These are phyloP conservation scores for Ploettnerulaceae sp. DNA, from an alignment of 2,329 filamentous ascomycete genomes.

Conservation along the genomic window DNA sequence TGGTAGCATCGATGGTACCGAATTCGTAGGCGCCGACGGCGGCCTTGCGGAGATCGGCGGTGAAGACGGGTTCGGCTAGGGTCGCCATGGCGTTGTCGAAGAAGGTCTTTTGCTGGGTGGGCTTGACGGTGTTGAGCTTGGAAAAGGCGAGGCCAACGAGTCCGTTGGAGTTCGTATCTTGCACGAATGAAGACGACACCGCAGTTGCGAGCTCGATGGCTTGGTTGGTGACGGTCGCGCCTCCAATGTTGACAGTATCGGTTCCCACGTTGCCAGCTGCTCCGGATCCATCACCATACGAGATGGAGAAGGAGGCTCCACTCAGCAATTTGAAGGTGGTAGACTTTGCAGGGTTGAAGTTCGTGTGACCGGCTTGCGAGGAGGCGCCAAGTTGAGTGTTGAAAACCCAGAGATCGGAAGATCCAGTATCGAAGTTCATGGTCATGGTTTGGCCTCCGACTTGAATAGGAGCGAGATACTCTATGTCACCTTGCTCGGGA, in stretches of 20 bases:
- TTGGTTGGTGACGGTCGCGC: slow-evolving; percentile 33
- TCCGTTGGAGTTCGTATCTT: slow-evolving; percentile 45
- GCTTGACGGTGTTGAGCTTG: slow-evolving; percentile 35
- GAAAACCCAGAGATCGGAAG: slow-evolving; percentile 37
- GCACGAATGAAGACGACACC: slow-evolving; percentile 34
- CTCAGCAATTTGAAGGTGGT: slow-evolving; percentile 27
- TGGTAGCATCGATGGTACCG: slow-evolving; percentile 48
- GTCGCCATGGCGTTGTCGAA: slow-evolving; percentile 33
- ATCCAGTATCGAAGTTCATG: slow-evolving; percentile 35
- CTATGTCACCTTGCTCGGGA: slow-evolving; percentile 44
- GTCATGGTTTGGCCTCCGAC: slow-evolving; percentile 34
- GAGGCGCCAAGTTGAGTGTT: slow-evolving; percentile 31
- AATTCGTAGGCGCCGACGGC: slow-evolving; percentile 49
- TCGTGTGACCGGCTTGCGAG: slow-evolving; percentile 30
- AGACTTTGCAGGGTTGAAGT: slow-evolving; percentile 32
- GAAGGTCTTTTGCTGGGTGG: slow-evolving; percentile 34
- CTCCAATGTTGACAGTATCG: slow-evolving; percentile 35
- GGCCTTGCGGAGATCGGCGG: slow-evolving; percentile 47
- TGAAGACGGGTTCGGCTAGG: slow-evolving; percentile 52
- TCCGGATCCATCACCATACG: slow-evolving; percentile 38
- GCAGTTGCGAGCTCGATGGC: slow-evolving; percentile 34
- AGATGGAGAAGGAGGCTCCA: slow-evolving; percentile 34
- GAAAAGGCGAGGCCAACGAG: slow-evolving; percentile 55
- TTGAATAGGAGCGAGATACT: slow-evolving; percentile 28
- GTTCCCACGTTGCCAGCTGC: slow-evolving; percentile 35